These are phyloP conservation scores for Eucalyptus regnans DNA, from an alignment of 345 rosid genomes.

Conservation along the genomic window DNA sequence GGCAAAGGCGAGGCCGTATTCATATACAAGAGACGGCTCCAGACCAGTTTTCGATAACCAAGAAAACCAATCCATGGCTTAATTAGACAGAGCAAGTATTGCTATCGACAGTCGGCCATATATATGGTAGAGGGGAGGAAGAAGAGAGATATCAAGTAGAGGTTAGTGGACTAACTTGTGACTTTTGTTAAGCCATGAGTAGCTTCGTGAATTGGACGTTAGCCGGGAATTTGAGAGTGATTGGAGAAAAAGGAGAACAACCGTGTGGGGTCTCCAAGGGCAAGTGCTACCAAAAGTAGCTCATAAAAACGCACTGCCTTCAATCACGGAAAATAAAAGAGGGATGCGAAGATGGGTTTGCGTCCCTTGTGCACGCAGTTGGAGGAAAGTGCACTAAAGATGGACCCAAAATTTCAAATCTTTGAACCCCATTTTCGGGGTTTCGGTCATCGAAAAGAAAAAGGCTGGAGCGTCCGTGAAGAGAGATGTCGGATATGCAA, in stretches of 20 bases:
- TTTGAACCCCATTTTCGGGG: background rate
- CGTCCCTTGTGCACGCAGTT: background rate
- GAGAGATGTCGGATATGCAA: background rate
- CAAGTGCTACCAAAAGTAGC: background rate
- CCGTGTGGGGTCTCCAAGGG: background rate
- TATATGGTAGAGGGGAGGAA: background rate
- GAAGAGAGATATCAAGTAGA: background rate
- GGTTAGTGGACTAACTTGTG: background rate
- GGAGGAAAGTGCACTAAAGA: background rate
- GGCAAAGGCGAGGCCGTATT: slow-evolving; percentile 64
- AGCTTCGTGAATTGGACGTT: background rate
- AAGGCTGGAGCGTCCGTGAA: background rate
- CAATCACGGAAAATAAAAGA: background rate
- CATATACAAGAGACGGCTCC: slow-evolving; percentile 65
- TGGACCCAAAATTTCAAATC: background rate
- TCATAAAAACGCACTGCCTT: background rate
- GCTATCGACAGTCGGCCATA: background rate
- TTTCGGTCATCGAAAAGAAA: background rate
- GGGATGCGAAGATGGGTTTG: background rate
- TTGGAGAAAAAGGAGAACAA: background rate
- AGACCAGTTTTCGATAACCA: slow-evolving; percentile 82
- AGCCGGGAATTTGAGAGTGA: background rate
- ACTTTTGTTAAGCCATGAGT: background rate
- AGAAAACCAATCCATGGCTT: slow-evolving; percentile 82
- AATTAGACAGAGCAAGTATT: background rate